phyloP scores from a whole-genome alignment of 2,329 filamentous ascomycete species.

The Scedosporium dehoogii region DNA sequence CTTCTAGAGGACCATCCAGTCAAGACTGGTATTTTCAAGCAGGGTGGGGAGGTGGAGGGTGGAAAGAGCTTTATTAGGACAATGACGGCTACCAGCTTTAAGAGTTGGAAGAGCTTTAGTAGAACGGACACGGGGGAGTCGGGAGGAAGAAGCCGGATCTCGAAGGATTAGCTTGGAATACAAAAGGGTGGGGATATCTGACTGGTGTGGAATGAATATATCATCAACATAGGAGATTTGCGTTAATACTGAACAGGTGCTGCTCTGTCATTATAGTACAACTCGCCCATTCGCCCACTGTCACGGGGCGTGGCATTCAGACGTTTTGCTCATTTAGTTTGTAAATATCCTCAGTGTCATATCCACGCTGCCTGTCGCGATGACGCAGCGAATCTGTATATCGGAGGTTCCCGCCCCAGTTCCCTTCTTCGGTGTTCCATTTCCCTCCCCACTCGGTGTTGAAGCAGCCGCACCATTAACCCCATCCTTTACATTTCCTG shows the following conservation, averaged over 20 bases:
- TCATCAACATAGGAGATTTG: too few species aligned
- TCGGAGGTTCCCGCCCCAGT: conserved; percentile 31
- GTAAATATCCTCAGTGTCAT: conserved; percentile 70
- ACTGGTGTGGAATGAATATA: too few species aligned
- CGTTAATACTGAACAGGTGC: too few species aligned
- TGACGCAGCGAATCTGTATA: conserved; percentile 65
- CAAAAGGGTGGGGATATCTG: too few species aligned
- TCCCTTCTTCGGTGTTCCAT: conserved; percentile 33
- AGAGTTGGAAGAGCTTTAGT: conserved; percentile 33
- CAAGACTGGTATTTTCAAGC: conserved; percentile 38
- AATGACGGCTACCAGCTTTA: conserved; percentile 42
- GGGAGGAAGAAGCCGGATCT: background rate
- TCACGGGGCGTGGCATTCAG: too few species aligned
- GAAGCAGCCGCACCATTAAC: conserved; percentile 14
- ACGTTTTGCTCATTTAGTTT: conserved; percentile 20
- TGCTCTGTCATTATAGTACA: too few species aligned
- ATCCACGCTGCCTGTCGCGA: conserved; percentile 79
- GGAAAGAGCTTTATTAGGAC: conserved; percentile 35
- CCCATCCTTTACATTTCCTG: conserved; percentile 56
- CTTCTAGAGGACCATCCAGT: conserved; percentile 43
- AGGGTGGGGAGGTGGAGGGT: conserved; percentile 38
- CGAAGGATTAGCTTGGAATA: background rate
- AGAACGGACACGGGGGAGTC: conserved; percentile 31
- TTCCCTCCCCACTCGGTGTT: conserved; percentile 23
- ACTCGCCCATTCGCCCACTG: too few species aligned